phyloP scores from a whole-genome alignment of 768 basidiomycete species.

The Gelatoporia subvermispora region DNA sequence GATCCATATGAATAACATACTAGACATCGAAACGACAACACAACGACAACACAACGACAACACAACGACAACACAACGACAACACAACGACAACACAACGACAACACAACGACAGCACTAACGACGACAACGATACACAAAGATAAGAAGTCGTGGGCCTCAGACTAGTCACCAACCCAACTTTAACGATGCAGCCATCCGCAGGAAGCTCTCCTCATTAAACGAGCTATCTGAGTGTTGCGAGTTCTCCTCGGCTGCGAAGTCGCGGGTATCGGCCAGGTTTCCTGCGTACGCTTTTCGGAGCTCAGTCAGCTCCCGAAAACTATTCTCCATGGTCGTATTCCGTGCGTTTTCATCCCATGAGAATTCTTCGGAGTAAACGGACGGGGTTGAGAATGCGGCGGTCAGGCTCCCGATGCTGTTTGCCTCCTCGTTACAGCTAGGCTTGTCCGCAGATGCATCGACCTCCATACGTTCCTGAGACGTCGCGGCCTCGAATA shows the following conservation, averaged over 20 bases:
- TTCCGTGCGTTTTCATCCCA: too few species aligned
- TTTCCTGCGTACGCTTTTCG: not conserved
- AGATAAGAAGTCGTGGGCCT: not conserved
- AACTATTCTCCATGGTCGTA: not conserved
- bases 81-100: not conserved
- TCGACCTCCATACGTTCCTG: not conserved
- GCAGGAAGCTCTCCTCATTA: conserved; percentile 19
- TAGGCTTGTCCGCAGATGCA: not conserved
- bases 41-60: not conserved
- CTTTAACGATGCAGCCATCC: conserved; percentile 9
- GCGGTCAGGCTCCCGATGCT: not conserved
- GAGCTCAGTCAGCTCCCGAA: not conserved
- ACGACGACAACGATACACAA: not conserved
- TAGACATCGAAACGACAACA: not conserved
- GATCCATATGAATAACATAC: not conserved
- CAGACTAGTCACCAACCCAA: conserved; percentile 15
- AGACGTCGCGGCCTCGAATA: conserved; percentile 2
- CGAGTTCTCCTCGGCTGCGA: not conserved
- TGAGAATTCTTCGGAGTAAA: not conserved
- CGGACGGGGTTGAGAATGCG: conserved; percentile 2
- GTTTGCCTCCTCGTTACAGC: not conserved
- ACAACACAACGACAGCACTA: not conserved
- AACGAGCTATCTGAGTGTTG: conserved; percentile 7
- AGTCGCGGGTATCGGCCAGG: not conserved
- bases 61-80: not conserved